A percentile compares a stretch with the other conserved stretches of the same genome.
Evolutionary conservation across 1,284 basidiomycete genomes (phyloP).

Genomic region (Apiotrichum laibachii): DNA sequence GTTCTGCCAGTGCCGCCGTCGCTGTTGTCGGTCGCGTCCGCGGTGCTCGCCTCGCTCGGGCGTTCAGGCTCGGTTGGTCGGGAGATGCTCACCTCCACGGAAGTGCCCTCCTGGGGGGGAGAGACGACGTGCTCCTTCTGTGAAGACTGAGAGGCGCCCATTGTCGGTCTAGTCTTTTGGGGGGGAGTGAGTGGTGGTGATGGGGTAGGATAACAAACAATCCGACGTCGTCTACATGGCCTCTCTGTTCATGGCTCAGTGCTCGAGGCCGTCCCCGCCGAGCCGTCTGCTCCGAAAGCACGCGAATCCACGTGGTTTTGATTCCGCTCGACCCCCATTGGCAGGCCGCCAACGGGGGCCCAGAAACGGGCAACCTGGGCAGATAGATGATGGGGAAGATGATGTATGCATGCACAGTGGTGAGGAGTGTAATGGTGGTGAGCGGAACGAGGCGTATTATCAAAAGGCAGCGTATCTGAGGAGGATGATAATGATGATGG

Average conservation of each 20-base stretch:
- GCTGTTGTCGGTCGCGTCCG: no score
- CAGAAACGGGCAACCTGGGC: neutral
- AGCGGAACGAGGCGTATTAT: neutral
- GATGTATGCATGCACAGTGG: neutral
- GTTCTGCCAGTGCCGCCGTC: no score
- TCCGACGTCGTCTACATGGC: neutral
- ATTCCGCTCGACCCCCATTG: neutral
- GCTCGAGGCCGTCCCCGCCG: no score
- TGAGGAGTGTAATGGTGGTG: neutral
- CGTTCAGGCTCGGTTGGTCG: no score
- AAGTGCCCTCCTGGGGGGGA: slow-evolving; percentile 40
- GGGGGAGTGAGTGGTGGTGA: neutral
- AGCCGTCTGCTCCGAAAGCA: neutral
- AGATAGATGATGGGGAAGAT: neutral
- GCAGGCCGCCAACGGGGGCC: neutral
- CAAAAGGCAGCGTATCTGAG: neutral
- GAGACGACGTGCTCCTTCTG: slow-evolving; percentile 46
- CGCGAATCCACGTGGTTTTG: slow-evolving; percentile 5
- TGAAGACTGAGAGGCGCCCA: slow-evolving; percentile 45
- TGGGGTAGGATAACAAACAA: neutral
- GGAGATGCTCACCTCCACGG: slow-evolving; percentile 39
- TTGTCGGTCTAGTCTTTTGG: slow-evolving; percentile 13
- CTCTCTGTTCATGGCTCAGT: neutral
- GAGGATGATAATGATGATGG: neutral
- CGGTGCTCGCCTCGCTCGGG: no score